These are phyloP conservation scores for Rhizodiscina lignyota DNA, from an alignment of 495 filamentous ascomycete species.

Conservation along the genomic window DNA sequence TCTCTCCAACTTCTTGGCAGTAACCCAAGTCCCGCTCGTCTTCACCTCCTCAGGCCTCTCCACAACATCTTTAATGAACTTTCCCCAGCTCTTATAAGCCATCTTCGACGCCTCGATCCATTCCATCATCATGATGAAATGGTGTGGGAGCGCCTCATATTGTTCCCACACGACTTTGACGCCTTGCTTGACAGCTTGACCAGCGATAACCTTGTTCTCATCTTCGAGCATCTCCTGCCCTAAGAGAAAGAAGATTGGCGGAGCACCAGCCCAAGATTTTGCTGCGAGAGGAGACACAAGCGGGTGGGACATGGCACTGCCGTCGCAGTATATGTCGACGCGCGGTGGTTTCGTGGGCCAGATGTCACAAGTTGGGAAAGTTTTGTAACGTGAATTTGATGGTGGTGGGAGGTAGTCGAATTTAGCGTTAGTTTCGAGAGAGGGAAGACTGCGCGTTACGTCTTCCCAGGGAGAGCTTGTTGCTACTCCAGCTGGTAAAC, in stretches of 20 bases:
- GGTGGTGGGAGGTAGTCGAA: conserved; percentile 60
- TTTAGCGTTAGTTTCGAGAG: conserved; percentile 37
- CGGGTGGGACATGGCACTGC: conserved; percentile 49
- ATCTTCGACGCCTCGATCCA: conserved; percentile 26
- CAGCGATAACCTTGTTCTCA: conserved; percentile 46
- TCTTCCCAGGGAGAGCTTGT: conserved; percentile 62
- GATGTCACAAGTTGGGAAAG: conserved; percentile 36
- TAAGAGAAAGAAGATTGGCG: conserved; percentile 56
- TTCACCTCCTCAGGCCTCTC: neutral
- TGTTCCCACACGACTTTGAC: conserved; percentile 52
- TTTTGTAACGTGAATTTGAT: conserved; percentile 15
- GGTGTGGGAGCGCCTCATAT: conserved; percentile 84
- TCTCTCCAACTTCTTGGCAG: neutral
- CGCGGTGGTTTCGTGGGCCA: conserved; percentile 65
- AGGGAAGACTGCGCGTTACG: conserved; percentile 56
- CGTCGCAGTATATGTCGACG: conserved; percentile 49
- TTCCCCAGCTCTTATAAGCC: conserved; percentile 38
- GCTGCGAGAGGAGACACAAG: conserved; percentile 54
- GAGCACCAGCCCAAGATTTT: conserved; percentile 43
- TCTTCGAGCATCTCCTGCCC: conserved; percentile 72
- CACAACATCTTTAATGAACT: conserved; percentile 31
- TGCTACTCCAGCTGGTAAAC: conserved; percentile 54
- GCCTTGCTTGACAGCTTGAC: conserved; percentile 39
- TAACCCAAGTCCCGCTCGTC: neutral
- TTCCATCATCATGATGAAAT: conserved; percentile 50